A percentile compares a stretch with the other conserved stretches of the same genome.
Conservation (phyloP, 768 basidiomycete species). For the Cantharellus anzutake region DNA sequence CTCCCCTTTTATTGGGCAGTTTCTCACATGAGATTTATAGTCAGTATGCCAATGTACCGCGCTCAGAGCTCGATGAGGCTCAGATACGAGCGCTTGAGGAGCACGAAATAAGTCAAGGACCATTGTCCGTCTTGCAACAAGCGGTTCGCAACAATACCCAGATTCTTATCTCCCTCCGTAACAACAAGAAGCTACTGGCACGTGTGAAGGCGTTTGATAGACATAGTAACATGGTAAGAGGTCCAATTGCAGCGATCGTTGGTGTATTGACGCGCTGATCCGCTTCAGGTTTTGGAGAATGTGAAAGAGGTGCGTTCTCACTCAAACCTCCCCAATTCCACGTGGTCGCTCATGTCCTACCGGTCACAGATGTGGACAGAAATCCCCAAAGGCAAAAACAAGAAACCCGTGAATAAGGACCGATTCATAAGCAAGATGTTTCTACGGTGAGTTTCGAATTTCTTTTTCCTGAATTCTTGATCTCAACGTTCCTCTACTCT, state of each 20-base stretch:
- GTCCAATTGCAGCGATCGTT: neutral
- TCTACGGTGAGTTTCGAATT: slow-evolving; percentile 38
- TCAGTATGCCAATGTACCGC: slow-evolving; percentile 92
- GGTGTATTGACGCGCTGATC: neutral
- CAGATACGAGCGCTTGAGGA: slow-evolving; percentile 93
- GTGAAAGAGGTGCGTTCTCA: slow-evolving; percentile 70
- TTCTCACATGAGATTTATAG: slow-evolving; percentile 22
- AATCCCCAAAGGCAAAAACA: slow-evolving; percentile 91
- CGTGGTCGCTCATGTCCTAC: slow-evolving; percentile 1
- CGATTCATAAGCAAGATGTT: slow-evolving; percentile 99
- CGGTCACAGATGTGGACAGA: slow-evolving; percentile 91
- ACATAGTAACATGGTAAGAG: slow-evolving; percentile 90
- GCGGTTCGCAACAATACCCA: slow-evolving; percentile 96
- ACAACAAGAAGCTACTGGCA: slow-evolving; percentile 94
- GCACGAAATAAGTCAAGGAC: slow-evolving; percentile 97
- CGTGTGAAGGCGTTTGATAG: slow-evolving; percentile 97
- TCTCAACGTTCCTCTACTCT: slow-evolving; percentile 7
- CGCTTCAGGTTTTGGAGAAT: slow-evolving; percentile 73
- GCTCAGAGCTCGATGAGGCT: slow-evolving; percentile 93
- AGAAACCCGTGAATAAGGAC: slow-evolving; percentile 98
- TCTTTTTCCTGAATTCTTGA: neutral
- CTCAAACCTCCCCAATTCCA: neutral
- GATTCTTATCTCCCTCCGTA: slow-evolving; percentile 88
- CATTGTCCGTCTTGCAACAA: slow-evolving; percentile 87
- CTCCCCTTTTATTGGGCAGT: neutral